These are phyloP conservation scores for Dipsacomyces acuminosporus DNA, from an alignment of 371 early-diverging fungal species.

Conservation along the genomic window DNA sequence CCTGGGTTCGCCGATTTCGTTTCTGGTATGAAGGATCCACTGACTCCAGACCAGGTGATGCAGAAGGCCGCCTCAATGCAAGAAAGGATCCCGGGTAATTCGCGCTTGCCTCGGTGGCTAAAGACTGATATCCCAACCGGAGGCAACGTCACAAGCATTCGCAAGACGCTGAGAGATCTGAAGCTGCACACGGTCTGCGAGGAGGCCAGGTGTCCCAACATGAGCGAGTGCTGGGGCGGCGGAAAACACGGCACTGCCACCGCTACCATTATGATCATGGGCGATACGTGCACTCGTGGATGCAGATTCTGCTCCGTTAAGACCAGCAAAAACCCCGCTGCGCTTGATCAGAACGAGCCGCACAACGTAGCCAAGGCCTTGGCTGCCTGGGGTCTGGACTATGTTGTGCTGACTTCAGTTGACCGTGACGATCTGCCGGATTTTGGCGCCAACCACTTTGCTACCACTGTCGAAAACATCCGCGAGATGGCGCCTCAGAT, in stretches of 20 bases:
- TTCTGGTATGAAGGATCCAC: constrained; percentile 52
- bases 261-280: constrained; percentile 99
- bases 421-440: constrained; percentile 95
- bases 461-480: constrained; percentile 79
- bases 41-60: constrained; percentile 57
- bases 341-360: constrained; percentile 91
- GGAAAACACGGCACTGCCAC: constrained; percentile 94
- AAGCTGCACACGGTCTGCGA: constrained; percentile 80
- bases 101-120: constrained; percentile 86
- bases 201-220: constrained; percentile 97
- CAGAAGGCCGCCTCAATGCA: constrained; percentile 36
- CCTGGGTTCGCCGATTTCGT: constrained; percentile 70
- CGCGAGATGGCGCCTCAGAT: constrained; percentile 88
- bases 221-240: constrained; percentile 98
- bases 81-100: constrained; percentile 20
- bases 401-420: constrained; percentile 95
- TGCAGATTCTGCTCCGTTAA: constrained; percentile 98
- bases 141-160: constrained; percentile 72
- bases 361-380: constrained; percentile 94
- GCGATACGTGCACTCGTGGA: constrained; percentile 97
- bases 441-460: constrained; percentile 93
- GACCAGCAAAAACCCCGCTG: constrained; percentile 81
- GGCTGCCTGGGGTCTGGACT: constrained; percentile 93
- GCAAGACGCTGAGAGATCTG: constrained; percentile 84
- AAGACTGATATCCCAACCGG: constrained; percentile 91